Conservation (phyloP, 371 early-diverging fungal genomes). For the Haplosporangium sp. region DNA sequence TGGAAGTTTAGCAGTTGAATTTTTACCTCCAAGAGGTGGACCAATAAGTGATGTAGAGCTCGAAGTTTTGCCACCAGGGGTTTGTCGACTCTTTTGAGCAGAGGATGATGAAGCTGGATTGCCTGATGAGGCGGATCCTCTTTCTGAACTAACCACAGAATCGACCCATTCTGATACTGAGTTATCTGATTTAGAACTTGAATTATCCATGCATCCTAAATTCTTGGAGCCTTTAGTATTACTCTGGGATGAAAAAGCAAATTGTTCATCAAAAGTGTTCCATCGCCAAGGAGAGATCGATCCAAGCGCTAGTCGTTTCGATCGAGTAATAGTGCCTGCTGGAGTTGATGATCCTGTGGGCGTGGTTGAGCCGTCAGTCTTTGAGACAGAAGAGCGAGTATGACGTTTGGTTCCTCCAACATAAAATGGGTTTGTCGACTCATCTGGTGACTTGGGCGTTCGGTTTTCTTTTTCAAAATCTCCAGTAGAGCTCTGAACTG, state of each 20-base stretch:
- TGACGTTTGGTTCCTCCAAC: constrained; percentile 13
- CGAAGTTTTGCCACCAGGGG: constrained; percentile 4
- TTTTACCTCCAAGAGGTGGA: constrained; percentile 8
- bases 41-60: constrained; percentile 5
- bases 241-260: background rate
- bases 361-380: constrained; percentile 25
- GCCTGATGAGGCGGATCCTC: background rate
- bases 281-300: constrained; percentile 50
- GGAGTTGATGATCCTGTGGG: constrained; percentile 21
- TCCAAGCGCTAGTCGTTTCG: constrained; percentile 31
- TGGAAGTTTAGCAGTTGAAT: constrained; percentile 5
- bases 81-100: background rate
- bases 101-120: constrained; percentile 13
- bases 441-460: constrained; percentile 33
- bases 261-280: constrained; percentile 34
- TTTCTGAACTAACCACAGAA: background rate
- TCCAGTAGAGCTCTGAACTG: constrained; percentile 20
- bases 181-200: background rate
- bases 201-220: background rate
- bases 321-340: constrained; percentile 31
- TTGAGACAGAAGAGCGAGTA: constrained; percentile 6
- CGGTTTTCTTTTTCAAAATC: constrained; percentile 45
- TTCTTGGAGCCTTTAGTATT: constrained; percentile 3
- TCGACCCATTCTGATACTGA: constrained; percentile 36
- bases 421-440: constrained; percentile 24